phyloP scores from a whole-genome alignment of 2,329 filamentous ascomycete genomes.

The Exserohilum turcica region DNA sequence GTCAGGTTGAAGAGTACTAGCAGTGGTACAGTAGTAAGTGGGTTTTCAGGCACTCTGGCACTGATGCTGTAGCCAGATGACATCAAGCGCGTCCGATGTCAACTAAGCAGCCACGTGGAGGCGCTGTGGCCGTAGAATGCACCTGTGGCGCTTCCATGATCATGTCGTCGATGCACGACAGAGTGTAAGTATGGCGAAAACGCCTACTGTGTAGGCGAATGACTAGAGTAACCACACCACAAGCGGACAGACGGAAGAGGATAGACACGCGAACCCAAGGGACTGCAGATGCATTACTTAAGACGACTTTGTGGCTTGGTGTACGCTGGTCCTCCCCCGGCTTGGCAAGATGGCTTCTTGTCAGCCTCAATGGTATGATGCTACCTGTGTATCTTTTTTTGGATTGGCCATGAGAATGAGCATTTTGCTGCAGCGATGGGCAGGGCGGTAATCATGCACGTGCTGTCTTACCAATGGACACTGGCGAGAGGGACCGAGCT shows the following conservation, averaged over 20 bases:
- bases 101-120: not conserved
- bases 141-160: not conserved
- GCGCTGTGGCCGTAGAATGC: not conserved
- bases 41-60: not conserved
- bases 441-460: no score
- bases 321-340: not conserved
- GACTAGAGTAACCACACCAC: not conserved
- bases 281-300: not conserved
- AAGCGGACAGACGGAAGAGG: not conserved
- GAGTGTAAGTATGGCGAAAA: not conserved
- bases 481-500: no score
- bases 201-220: not conserved
- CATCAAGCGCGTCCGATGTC: not conserved
- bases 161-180: not conserved
- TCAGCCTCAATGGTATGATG: not conserved
- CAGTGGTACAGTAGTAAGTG: no score
- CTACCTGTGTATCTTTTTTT: conserved; percentile 1
- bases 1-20: not conserved
- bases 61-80: not conserved
- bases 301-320: not conserved
- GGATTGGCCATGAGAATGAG: not conserved
- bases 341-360: not conserved
- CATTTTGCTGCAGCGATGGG: no score
- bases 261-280: not conserved
- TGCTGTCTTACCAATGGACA: no score